Percentiles rank a stretch among this genome's conserved stretches.
Evolutionary conservation across 805 yeast genomes (phyloP).

Genomic region (Maudiozyma bulderi): DNA sequence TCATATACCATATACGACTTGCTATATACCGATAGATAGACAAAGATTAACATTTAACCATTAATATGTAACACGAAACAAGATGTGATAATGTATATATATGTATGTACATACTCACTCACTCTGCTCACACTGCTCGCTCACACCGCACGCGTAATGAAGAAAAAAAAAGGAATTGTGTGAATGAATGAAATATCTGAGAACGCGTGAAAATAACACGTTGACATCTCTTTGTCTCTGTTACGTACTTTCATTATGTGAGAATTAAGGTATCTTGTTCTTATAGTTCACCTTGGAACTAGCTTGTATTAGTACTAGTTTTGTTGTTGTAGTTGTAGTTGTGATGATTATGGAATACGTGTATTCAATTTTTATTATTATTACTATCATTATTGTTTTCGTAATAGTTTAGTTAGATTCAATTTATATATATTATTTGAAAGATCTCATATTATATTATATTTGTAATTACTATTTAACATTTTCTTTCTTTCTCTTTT

Average conservation of each 20-base stretch:
- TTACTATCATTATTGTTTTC: not conserved
- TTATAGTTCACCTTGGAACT: too few relatives aligned
- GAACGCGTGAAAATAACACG: conserved; percentile 1
- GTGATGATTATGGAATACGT: not conserved
- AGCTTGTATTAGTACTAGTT: not conserved
- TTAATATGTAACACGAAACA: too few relatives aligned
- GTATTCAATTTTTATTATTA: not conserved
- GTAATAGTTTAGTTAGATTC: too few relatives aligned
- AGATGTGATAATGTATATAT: too few relatives aligned
- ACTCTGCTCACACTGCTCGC: not conserved
- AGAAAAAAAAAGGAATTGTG: too few relatives aligned
- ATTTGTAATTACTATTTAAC: not conserved
- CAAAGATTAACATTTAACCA: too few relatives aligned
- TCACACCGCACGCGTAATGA: not conserved
- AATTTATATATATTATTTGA: too few relatives aligned
- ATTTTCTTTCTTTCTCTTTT: not conserved
- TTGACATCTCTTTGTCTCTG: not conserved
- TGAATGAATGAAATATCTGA: not conserved
- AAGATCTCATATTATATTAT: not conserved
- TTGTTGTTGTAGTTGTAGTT: not conserved
- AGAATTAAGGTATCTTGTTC: too few relatives aligned
- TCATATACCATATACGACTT: too few relatives aligned
- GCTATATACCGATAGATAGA: too few relatives aligned
- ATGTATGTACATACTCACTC: too few relatives aligned
- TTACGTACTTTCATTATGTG: not conserved